Percentiles rank a stretch among this genome's conserved stretches.
Conservation (phyloP, 2,329 filamentous ascomycete genomes). For the Pezicula radicicola region DNA sequence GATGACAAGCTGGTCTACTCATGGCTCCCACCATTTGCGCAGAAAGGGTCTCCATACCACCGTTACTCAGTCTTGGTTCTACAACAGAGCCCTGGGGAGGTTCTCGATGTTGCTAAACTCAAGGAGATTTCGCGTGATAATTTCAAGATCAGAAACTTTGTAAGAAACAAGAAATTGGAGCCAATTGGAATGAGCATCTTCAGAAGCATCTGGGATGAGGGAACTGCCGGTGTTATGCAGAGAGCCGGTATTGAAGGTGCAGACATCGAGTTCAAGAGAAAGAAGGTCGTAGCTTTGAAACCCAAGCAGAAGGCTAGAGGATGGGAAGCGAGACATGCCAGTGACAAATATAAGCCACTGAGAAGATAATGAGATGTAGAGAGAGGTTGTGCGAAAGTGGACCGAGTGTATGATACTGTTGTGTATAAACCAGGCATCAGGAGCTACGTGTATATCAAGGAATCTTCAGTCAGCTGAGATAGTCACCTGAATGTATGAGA, state of each 20-base stretch:
- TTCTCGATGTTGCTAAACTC: slow-evolving; percentile 56
- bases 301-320: slow-evolving; percentile 56
- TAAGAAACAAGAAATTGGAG: slow-evolving; percentile 63
- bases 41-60: slow-evolving; percentile 91
- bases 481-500: too few species aligned
- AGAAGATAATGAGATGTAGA: slow-evolving; percentile 17
- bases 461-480: too few species aligned
- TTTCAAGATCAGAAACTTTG: slow-evolving; percentile 74
- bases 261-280: slow-evolving; percentile 81
- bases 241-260: slow-evolving; percentile 71
- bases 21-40: slow-evolving; percentile 82
- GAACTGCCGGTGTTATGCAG: slow-evolving; percentile 83
- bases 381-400: not conserved
- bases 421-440: too few species aligned
- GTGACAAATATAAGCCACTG: slow-evolving; percentile 61
- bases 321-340: slow-evolving; percentile 64
- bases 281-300: slow-evolving; percentile 69
- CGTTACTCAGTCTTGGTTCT: slow-evolving; percentile 81
- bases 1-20: slow-evolving; percentile 66
- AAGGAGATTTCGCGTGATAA: slow-evolving; percentile 56
- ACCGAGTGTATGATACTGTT: too few species aligned
- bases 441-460: too few species aligned
- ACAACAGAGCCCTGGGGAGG: slow-evolving; percentile 65
- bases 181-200: slow-evolving; percentile 86
- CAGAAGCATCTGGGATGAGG: slow-evolving; percentile 85